Evolutionary conservation across 495 filamentous ascomycete species (phyloP), one percentile per base, ranked within the genome.

Genomic region (Aspergillus leporis): DNA sequence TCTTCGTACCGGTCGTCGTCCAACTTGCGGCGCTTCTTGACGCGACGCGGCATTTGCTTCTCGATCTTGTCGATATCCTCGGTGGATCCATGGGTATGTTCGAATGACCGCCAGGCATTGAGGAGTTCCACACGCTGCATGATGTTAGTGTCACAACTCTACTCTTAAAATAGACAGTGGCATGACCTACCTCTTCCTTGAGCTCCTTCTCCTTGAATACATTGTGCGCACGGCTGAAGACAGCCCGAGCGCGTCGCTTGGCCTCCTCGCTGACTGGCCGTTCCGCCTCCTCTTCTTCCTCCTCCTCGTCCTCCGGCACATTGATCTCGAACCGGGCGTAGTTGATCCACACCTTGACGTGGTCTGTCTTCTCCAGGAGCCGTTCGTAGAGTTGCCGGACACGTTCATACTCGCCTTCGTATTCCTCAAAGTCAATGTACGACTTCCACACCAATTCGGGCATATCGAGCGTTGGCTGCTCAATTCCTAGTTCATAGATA

Each of bases 261-360:
- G 93, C 91, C 53, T 85, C 87, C 31, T 95, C 90, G 75, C 87
- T 91, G 63, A 96, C 80, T 4, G 87, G 85, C 55, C 81, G 76
- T 65, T 90, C 86, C 36, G 83, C 87, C 5, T 80, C 78, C 28
- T 82, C 84, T 4, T 80, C 81, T 38, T 86, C 84, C 19, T 81
- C 81, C 19, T 83, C 85, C 31, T 88, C 90, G 40, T 85, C 85
- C 14, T 89, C 85, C 25, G 85, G 83, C 0, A 93, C 83, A 64
- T 93, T 93, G 78, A 97, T 90, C 73, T 98, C 94, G 71, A 98
- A 98, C 66, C 92, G 90, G 14, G 94, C 95, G 74, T 93, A 98
- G 69, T 86, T 89, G 77, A 92, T 96, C 94, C 94, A 98, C 53
- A 98, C 94, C 81, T 97, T 97, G 78, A 97, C 91, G 67, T 98